These are phyloP conservation scores for Paracamarosporium sp. DNA, from an alignment of 2,329 filamentous ascomycete genomes.

Conservation along the genomic window DNA sequence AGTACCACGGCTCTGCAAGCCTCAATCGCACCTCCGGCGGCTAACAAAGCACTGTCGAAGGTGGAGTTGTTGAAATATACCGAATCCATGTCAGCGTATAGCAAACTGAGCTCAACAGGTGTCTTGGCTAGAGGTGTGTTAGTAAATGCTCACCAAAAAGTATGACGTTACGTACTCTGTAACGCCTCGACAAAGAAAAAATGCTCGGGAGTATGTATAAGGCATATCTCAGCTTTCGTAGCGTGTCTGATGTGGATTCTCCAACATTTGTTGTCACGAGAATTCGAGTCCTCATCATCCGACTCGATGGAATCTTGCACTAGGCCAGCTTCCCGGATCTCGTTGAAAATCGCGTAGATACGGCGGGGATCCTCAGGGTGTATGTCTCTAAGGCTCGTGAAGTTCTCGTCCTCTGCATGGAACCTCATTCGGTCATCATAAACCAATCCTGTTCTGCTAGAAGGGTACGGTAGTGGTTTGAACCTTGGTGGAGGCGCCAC, in stretches of 20 bases:
- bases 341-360: slow-evolving; percentile 91
- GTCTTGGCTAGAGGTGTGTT: slow-evolving; percentile 45
- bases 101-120: slow-evolving; percentile 68
- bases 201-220: slow-evolving; percentile 80
- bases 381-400: slow-evolving; percentile 66
- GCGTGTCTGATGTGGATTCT: slow-evolving; percentile 82
- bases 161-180: slow-evolving; percentile 43
- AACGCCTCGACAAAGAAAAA: slow-evolving; percentile 76
- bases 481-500: slow-evolving; percentile 44
- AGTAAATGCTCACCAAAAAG: slow-evolving; percentile 11
- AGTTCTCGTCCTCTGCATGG: slow-evolving; percentile 74
- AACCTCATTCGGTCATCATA: slow-evolving; percentile 97
- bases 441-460: slow-evolving; percentile 53
- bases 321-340: slow-evolving; percentile 81
- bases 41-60: slow-evolving; percentile 79
- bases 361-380: slow-evolving; percentile 94
- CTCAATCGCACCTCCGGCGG: slow-evolving; percentile 92
- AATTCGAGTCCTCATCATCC: slow-evolving; percentile 47
- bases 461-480: slow-evolving; percentile 36
- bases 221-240: slow-evolving; percentile 77
- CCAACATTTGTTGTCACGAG: slow-evolving; percentile 59
- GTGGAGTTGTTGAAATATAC: slow-evolving; percentile 76
- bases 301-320: slow-evolving; percentile 67
- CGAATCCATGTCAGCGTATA: slow-evolving; percentile 62
- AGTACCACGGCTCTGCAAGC: slow-evolving; percentile 89